Conservation (phyloP, 495 filamentous ascomycete genomes). For the Hyaloscypha finlandica region DNA sequence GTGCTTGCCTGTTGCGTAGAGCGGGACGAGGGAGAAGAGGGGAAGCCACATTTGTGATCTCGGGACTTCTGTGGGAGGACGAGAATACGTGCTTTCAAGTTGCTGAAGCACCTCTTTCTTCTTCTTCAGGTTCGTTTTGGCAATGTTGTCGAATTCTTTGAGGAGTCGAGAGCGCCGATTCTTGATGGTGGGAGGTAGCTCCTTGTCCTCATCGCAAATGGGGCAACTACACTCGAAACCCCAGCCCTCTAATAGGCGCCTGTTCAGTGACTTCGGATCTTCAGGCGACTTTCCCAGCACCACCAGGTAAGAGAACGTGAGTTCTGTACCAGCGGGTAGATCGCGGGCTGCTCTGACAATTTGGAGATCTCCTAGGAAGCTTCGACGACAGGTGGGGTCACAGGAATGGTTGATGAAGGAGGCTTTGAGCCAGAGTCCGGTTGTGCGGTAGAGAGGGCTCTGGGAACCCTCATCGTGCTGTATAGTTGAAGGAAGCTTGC, state of each 20-base stretch:
- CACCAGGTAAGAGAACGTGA: conserved; percentile 34
- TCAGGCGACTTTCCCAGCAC: background rate
- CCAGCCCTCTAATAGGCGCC: background rate
- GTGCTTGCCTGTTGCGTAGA: no score
- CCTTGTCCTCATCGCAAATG: background rate
- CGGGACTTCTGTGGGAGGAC: no score
- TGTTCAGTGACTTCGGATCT: background rate
- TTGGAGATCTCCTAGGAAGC: conserved; percentile 63
- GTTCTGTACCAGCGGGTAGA: conserved; percentile 49
- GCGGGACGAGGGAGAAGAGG: no score
- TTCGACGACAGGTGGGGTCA: conserved; percentile 43
- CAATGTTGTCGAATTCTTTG: background rate
- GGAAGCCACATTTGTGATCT: no score
- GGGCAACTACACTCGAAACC: background rate
- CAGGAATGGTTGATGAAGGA: conserved; percentile 62
- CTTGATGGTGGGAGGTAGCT: background rate
- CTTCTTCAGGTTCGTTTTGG: no score
- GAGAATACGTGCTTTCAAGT: no score
- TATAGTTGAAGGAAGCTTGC: no score
- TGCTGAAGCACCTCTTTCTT: no score
- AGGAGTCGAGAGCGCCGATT: background rate
- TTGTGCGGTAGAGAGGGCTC: no score
- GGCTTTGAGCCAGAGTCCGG: conserved; percentile 54
- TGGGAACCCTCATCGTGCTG: background rate
- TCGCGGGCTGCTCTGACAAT: conserved; percentile 52